phyloP scores from a whole-genome alignment of 352 stramenopile species.

The Pythium insidiosum region DNA sequence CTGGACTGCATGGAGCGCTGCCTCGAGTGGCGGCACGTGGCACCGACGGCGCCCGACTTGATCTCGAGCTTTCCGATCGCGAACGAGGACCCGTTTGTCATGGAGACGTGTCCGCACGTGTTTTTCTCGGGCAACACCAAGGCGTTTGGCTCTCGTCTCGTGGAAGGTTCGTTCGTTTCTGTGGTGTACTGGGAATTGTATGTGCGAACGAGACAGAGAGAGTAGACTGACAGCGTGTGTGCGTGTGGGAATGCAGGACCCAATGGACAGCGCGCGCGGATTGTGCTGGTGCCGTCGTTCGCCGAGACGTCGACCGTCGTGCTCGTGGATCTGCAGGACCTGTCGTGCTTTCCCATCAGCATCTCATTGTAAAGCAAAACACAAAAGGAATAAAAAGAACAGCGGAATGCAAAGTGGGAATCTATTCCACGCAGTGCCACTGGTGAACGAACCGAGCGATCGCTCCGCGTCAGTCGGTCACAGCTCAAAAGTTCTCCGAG shows the following conservation, averaged over 20 bases:
- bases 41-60: slow-evolving; percentile 91
- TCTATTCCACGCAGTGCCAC: too few species aligned
- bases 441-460: too few species aligned
- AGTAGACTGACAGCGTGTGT: not conserved
- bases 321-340: slow-evolving; percentile 85
- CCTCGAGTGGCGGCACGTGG: slow-evolving; percentile 87
- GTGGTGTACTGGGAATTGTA: not conserved
- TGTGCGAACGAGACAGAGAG: too few species aligned
- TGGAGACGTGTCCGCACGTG: slow-evolving; percentile 82
- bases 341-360: slow-evolving; percentile 60
- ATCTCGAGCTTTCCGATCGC: slow-evolving; percentile 87
- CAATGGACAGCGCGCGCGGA: slow-evolving; percentile 39
- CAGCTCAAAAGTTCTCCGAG: slow-evolving; percentile 59
- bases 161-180: slow-evolving; percentile 26
- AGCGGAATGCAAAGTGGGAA: too few species aligned
- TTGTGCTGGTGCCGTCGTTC: slow-evolving; percentile 92
- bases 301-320: slow-evolving; percentile 83
- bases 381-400: too few species aligned
- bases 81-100: slow-evolving; percentile 89
- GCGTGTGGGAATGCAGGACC: slow-evolving; percentile 14
- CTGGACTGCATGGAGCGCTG: slow-evolving; percentile 62
- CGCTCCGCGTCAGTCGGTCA: too few species aligned
- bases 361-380: slow-evolving; percentile 18
- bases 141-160: slow-evolving; percentile 70
- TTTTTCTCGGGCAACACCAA: slow-evolving; percentile 92